phyloP scores from a whole-genome alignment of 2,329 filamentous ascomycete genomes.

The Fusarium sororula region DNA sequence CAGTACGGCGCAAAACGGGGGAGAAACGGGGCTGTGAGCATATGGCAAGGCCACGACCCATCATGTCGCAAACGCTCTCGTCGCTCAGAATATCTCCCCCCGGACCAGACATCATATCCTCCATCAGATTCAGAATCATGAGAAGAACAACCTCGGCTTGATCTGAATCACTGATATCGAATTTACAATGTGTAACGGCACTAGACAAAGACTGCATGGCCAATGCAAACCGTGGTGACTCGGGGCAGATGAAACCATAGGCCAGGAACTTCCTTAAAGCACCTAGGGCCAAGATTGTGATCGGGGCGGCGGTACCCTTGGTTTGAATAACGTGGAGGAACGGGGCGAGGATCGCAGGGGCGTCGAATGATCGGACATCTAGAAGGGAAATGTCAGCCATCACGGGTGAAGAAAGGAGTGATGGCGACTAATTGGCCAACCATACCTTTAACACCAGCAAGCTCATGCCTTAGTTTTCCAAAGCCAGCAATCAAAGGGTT shows the following conservation, averaged over 20 bases:
- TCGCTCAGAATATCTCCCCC: slow-evolving; percentile 95
- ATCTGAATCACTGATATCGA: slow-evolving; percentile 93
- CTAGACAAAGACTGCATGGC: slow-evolving; percentile 96
- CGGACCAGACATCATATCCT: slow-evolving; percentile 94
- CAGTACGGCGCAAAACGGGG: slow-evolving; percentile 87
- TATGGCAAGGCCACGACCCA: slow-evolving; percentile 96
- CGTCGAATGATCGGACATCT: slow-evolving; percentile 91
- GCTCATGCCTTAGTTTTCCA: slow-evolving; percentile 85
- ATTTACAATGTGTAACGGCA: slow-evolving; percentile 96
- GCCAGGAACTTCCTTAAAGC: slow-evolving; percentile 96
- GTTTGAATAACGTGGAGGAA: slow-evolving; percentile 97
- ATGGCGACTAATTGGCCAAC: not conserved
- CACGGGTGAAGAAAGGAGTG: not conserved
- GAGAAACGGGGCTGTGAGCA: slow-evolving; percentile 94
- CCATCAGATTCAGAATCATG: slow-evolving; percentile 96
- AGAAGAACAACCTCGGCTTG: slow-evolving; percentile 95
- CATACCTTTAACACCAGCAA: slow-evolving; percentile 83
- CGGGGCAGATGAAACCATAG: slow-evolving; percentile 86
- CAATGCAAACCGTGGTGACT: slow-evolving; percentile 86
- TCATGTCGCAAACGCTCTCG: slow-evolving; percentile 99
- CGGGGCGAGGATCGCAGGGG: slow-evolving; percentile 86
- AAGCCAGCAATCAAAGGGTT: slow-evolving; percentile 97
- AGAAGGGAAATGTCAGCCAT: slow-evolving; percentile 26
- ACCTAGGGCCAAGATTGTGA: slow-evolving; percentile 92
- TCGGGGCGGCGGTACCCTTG: slow-evolving; percentile 93